Evolutionary conservation across 768 basidiomycete species (phyloP).

Genomic region (Russula vinacea): DNA sequence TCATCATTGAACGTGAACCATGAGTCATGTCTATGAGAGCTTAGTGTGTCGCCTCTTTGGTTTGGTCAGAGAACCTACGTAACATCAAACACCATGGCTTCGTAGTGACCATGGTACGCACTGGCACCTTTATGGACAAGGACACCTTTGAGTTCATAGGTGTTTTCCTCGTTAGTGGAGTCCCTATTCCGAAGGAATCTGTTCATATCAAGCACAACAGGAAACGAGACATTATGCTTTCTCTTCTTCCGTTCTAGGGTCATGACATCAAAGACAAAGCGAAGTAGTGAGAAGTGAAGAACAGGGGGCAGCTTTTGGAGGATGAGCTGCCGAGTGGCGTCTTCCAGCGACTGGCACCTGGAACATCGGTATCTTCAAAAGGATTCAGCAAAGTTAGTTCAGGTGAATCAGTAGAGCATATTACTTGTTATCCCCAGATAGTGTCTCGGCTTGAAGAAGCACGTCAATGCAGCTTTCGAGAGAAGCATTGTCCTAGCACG

Average conservation of each 20-base stretch:
- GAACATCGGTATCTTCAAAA: slow-evolving; percentile 72
- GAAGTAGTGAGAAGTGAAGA: slow-evolving; percentile 85
- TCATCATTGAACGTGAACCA: slow-evolving; percentile 98
- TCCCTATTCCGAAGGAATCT: slow-evolving; percentile 45
- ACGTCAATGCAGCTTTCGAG: slow-evolving; percentile 71
- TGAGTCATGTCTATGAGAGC: slow-evolving; percentile 48
- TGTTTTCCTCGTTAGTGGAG: slow-evolving; percentile 32
- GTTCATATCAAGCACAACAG: slow-evolving; percentile 67
- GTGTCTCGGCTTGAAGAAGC: slow-evolving; percentile 62
- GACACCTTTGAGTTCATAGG: slow-evolving; percentile 85
- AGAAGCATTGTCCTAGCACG: slow-evolving; percentile 57
- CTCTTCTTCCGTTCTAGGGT: slow-evolving; percentile 85
- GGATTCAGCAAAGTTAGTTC: slow-evolving; percentile 2
- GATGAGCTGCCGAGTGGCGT: slow-evolving; percentile 76
- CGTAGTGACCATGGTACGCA: slow-evolving; percentile 89
- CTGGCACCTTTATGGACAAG: slow-evolving; percentile 88
- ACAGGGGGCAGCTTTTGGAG: slow-evolving; percentile 76
- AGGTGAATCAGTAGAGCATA: slow-evolving; percentile 26
- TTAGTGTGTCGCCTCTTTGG: neutral
- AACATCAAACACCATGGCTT: slow-evolving; percentile 76
- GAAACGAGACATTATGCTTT: slow-evolving; percentile 78
- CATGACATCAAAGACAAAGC: slow-evolving; percentile 84
- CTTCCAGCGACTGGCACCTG: slow-evolving; percentile 64
- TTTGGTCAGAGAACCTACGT: slow-evolving; percentile 45
- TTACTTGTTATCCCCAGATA: slow-evolving; percentile 85